Base-by-base conservation (phyloP, 2,329 filamentous ascomycete species). In the Colletotrichum lentis region DNA sequence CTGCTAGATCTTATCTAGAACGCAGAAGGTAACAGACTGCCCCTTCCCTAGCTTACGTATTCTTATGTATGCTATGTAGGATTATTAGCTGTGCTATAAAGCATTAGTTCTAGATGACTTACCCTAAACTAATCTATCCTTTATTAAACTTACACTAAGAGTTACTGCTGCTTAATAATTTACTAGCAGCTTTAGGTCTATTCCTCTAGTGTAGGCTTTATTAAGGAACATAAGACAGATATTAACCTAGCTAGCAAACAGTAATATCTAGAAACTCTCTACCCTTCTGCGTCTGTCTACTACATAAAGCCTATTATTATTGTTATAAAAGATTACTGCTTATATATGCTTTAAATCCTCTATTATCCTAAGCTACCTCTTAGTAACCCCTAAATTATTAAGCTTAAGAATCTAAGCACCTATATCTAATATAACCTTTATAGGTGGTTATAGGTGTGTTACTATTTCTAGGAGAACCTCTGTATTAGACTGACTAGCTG, bases 121-220 rank as follows among this genome's bases (percentile, higher is more conserved):
- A 88, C 87, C 89, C 84, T 94, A 91, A 0, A 89, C 86, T 0
- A 93, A 74, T 14, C 84, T 79, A 68, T 94, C 91, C 69, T 94
- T 94, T 0, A 87, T 90, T 1, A 93, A 71, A 5, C 81, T 79
- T 0, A 88, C 81, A 0, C 91, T 90, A 0, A 94, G 75, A 0
- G 90, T 93, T 0, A 94, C 87, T n/a, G n/a, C n/a, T n/a, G n/a
- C n/a, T n/a, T n/a, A n/a, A n/a, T n/a, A n/a, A n/a, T n/a, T n/a
- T n/a, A n/a, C 63, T 0, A 89, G 91, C 0, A 92, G 76, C 43
- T 84, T 85, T 0, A 94, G 73, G 70, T 94, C n/a, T n/a, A n/a
- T n/a, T n/a, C n/a, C n/a, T n/a, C n/a, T n/a, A n/a, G n/a, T n/a
- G n/a, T n/a, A n/a, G 0, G 85, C 84, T 64, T 94, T 87, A 57